These are phyloP conservation scores for Botryotinia narcissicola DNA, from an alignment of 2,329 filamentous ascomycete genomes.

Conservation along the genomic window DNA sequence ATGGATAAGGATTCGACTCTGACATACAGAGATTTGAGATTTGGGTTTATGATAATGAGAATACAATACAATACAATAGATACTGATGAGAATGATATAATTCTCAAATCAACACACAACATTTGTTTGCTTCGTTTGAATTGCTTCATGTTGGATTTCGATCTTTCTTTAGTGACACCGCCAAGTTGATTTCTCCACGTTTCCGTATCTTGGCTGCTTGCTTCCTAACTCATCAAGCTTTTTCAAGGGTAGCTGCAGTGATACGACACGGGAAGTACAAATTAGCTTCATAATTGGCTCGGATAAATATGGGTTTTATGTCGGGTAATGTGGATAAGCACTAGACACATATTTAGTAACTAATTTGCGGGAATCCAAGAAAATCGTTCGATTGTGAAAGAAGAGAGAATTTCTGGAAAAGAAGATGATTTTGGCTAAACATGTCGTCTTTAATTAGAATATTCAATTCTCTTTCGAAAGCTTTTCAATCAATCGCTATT, in stretches of 20 bases:
- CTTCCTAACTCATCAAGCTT: background rate
- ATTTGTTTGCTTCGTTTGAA: background rate
- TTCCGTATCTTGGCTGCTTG: slow-evolving; percentile 5
- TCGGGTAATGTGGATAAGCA: background rate
- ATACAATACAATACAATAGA: background rate
- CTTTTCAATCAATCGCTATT: background rate
- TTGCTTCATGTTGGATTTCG: background rate
- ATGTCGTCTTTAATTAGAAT: background rate
- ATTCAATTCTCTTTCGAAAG: background rate
- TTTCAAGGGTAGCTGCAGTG: background rate
- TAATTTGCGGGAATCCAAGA: background rate
- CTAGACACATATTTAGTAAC: background rate
- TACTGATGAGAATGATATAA: background rate
- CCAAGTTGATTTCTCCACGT: slow-evolving; percentile 10
- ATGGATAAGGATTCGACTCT: slow-evolving; percentile 10
- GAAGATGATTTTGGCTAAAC: background rate
- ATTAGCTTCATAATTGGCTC: background rate
- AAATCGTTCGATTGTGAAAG: background rate
- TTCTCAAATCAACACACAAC: background rate
- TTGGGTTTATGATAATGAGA: slow-evolving; percentile 1
- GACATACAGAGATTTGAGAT: background rate
- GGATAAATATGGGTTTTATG: background rate
- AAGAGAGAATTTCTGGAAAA: background rate
- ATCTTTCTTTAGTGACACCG: background rate
- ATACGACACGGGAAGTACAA: background rate